Evolutionary conservation across 805 yeast species (phyloP), one percentile per base, ranked within the genome.

Genomic region (Kuraishia ogatae): DNA sequence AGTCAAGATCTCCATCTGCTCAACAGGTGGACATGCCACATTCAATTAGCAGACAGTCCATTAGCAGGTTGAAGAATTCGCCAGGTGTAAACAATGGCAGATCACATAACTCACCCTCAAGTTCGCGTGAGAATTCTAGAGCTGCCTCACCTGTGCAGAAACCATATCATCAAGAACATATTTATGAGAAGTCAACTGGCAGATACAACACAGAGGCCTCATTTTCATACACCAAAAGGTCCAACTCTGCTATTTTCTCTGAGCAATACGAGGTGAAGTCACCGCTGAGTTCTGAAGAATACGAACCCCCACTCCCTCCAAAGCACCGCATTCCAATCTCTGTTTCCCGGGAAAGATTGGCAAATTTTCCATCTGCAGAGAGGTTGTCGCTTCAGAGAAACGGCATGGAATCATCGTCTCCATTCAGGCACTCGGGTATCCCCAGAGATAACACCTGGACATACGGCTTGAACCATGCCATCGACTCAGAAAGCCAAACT

Each of bases 221-320:
- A 24, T 52, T 56, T 21, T 56, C 62, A 8, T 29, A 50, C n/a
- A 50, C 58, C 13, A 43, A 58, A 1, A 56, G 59, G 22, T 21
- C 54, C 17, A 50, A 52, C 39, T 55, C 61, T 26, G 53, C 57
- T 7, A 53, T 57, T 28, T 29, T 53, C 49, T 39, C 50, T 19
- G 22, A 62, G 67, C 53, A 63, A 63, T 50, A 24, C 15, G 29
- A 10, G 13, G 15, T 8, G 50, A 48, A 19, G 15, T 48, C 50
- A 11, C n/a, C 43, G 7, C 19, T 23, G 50, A 48, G 50, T 17
- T 48, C 50, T 24, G 28, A 48, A 19, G 50, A 68, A 3, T 70
- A 72, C 15, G 43, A 15, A n/a, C 72, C 71, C 1, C 79, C 79
- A 6, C 71, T 73, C 5, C 76, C 75, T 7, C 75, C 75, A 26